Conservation (phyloP, 2,329 filamentous ascomycete genomes). For the Elsinoe fawcettii region DNA sequence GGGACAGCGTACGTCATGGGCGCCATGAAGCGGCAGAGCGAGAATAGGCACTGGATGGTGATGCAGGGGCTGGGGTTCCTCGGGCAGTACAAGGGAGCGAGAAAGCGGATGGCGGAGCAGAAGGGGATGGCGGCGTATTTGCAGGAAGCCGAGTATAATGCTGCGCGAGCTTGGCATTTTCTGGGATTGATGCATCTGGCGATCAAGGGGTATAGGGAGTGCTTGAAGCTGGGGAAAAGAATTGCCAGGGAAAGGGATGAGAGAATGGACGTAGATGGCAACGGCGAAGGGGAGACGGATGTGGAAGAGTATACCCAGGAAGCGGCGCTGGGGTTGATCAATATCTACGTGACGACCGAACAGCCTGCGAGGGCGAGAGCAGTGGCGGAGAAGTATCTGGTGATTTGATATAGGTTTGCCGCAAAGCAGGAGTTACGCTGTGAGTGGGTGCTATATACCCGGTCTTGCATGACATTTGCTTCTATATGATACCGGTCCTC, state of each 20-base stretch:
- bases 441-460: neutral
- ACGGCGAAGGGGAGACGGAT: constrained; percentile 14
- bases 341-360: constrained; percentile 15
- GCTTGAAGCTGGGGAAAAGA: constrained; percentile 43
- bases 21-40: constrained; percentile 77
- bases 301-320: constrained; percentile 17
- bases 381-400: constrained; percentile 51
- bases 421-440: neutral
- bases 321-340: constrained; percentile 11
- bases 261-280: constrained; percentile 38
- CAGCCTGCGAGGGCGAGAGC: constrained; percentile 39
- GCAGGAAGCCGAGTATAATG: constrained; percentile 77
- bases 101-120: constrained; percentile 19
- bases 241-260: constrained; percentile 33
- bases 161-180: constrained; percentile 67
- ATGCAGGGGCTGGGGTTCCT: constrained; percentile 79
- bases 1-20: constrained; percentile 82
- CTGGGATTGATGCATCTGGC: constrained; percentile 67
- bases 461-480: constrained; percentile 7
- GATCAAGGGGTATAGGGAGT: constrained; percentile 60
- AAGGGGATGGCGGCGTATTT: constrained; percentile 39
- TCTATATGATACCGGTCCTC: neutral
- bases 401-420: constrained; percentile 30
- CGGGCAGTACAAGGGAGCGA: constrained; percentile 54
- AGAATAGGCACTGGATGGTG: constrained; percentile 82